Percentiles rank a stretch among this genome's conserved stretches.
Conservation (phyloP, 2,329 filamentous ascomycete genomes). For the Aspergillus amoenus region DNA sequence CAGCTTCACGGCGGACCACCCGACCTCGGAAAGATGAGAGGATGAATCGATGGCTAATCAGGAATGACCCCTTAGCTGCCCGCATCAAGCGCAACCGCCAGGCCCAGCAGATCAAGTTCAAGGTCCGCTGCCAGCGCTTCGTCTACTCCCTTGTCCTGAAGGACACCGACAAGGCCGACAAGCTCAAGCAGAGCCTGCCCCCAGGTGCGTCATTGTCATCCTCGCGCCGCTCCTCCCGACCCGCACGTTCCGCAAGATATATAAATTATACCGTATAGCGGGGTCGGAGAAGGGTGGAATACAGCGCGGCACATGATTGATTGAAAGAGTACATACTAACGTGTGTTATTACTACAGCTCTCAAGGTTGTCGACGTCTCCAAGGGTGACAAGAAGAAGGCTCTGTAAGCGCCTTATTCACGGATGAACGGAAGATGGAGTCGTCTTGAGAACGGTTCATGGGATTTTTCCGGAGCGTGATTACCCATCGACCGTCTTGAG, state of each 20-base stretch:
- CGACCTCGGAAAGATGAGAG: background rate
- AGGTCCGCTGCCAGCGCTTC: slow-evolving; percentile 96
- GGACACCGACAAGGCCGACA: slow-evolving; percentile 99
- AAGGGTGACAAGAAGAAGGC: slow-evolving; percentile 48
- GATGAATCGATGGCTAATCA: background rate
- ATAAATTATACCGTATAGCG: background rate
- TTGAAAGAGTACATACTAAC: slow-evolving; percentile 21
- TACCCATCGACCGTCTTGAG: slow-evolving; percentile 29
- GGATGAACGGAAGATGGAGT: slow-evolving; percentile 24
- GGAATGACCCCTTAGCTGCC: slow-evolving; percentile 59
- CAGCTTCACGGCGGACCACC: background rate
- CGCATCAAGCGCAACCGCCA: slow-evolving; percentile 96
- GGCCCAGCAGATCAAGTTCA: slow-evolving; percentile 97
- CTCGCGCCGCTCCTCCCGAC: background rate
- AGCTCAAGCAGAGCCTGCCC: slow-evolving; percentile 98
- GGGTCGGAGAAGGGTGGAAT: background rate
- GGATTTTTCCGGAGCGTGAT: slow-evolving; percentile 26
- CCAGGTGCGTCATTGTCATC: slow-evolving; percentile 71
- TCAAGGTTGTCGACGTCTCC: slow-evolving; percentile 47
- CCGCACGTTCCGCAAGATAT: background rate
- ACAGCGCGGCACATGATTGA: background rate
- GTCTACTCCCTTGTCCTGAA: slow-evolving; percentile 98
- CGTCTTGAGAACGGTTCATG: slow-evolving; percentile 24
- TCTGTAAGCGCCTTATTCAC: slow-evolving; percentile 36
- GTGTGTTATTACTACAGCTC: slow-evolving; percentile 31